phyloP scores from a whole-genome alignment of 371 early-diverging fungal species.

The Catenaria anguillulae region DNA sequence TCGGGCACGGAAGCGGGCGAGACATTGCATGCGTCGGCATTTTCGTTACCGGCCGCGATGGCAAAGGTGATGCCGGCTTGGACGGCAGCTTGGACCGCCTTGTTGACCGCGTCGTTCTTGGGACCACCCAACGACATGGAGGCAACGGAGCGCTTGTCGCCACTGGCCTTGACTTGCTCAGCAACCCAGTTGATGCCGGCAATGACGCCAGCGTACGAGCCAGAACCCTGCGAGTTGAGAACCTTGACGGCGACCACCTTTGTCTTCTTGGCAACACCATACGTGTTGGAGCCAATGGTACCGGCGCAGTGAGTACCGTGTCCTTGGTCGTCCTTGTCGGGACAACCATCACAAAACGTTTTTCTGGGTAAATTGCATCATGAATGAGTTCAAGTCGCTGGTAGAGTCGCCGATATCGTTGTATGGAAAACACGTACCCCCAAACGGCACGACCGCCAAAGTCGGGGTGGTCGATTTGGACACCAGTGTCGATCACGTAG shows the following conservation, averaged over 20 bases:
- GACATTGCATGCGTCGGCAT: neutral
- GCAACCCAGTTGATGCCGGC: too few species aligned
- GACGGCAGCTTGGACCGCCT: slow-evolving; percentile 25
- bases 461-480: neutral
- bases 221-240: slow-evolving; percentile 18
- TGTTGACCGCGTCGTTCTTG: slow-evolving; percentile 23
- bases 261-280: slow-evolving; percentile 54
- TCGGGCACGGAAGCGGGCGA: slow-evolving; percentile 40
- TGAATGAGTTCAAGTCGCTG: neutral
- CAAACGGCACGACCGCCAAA: too few species aligned
- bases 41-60: slow-evolving; percentile 6
- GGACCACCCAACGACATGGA: slow-evolving; percentile 46
- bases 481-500: slow-evolving; percentile 6
- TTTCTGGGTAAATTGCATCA: neutral
- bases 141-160: slow-evolving; percentile 13
- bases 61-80: slow-evolving; percentile 32
- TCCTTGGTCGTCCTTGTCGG: too few species aligned
- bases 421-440: too few species aligned
- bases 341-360: too few species aligned
- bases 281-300: slow-evolving; percentile 39
- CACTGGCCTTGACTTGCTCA: neutral
- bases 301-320: slow-evolving; percentile 7
- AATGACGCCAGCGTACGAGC: slow-evolving; percentile 14
- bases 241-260: slow-evolving; percentile 51
- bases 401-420: neutral